These are phyloP conservation scores for Penicillium sp. DNA, from an alignment of 2,329 filamentous ascomycete species.

Conservation along the genomic window DNA sequence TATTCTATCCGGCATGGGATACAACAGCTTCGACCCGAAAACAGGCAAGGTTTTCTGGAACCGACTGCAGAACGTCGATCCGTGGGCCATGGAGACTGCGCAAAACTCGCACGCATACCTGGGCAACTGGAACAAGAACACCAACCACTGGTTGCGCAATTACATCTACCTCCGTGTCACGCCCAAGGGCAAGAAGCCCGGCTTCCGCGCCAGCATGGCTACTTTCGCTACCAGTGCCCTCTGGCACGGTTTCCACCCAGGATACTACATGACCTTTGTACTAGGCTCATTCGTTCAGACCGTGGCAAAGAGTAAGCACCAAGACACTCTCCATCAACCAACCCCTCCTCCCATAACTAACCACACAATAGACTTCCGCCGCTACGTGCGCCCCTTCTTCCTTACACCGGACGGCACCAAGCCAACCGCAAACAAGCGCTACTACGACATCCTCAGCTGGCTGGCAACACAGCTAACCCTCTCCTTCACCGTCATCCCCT, in stretches of 20 bases:
- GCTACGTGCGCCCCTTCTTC: constrained; percentile 89
- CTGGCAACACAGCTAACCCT: constrained; percentile 78
- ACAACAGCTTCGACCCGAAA: constrained; percentile 82
- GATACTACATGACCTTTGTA: constrained; percentile 89
- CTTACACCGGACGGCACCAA: constrained; percentile 70
- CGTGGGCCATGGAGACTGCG: constrained; percentile 79
- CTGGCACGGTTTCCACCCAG: constrained; percentile 97
- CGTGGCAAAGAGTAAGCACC: constrained; percentile 78
- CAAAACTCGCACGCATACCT: constrained; percentile 93
- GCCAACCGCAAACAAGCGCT: constrained; percentile 69
- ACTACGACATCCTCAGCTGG: constrained; percentile 79
- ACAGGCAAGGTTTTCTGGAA: constrained; percentile 88
- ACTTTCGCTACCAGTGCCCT: constrained; percentile 93
- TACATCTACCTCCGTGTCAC: constrained; percentile 96
- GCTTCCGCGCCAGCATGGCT: constrained; percentile 88
- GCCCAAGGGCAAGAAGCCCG: constrained; percentile 90
- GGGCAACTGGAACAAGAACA: constrained; percentile 97
- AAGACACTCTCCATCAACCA: not conserved
- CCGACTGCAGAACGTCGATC: constrained; percentile 82
- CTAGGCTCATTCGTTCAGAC: constrained; percentile 90
- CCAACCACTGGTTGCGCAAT: constrained; percentile 92
- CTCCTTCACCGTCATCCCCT: constrained; percentile 78
- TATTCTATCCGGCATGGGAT: constrained; percentile 89
- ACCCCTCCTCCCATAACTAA: constrained; percentile 16
- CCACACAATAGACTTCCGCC: constrained; percentile 68